Base-by-base conservation (phyloP, 176 grass and related monocot genomes). In the Triticum monococcum region DNA sequence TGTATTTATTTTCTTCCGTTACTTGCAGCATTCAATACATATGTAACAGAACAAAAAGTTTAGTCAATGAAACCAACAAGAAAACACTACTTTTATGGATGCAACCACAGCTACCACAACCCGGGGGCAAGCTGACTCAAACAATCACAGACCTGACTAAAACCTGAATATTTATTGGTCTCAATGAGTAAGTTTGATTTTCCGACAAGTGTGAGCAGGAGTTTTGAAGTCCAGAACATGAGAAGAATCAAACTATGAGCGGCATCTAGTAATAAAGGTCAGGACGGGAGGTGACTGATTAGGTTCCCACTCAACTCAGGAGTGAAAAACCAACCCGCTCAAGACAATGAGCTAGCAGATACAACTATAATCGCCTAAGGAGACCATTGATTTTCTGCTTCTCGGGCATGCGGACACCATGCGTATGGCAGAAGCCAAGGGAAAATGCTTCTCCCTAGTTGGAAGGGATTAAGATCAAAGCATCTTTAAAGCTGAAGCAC, bases 51-150 rank as follows among this genome's bases (percentile, higher is more conserved):
- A 81, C 31, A 86, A 3, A 80, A 77, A 46, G 20, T 26, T 52
- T 77, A n/a, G 33, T 23, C 69, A 24, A 83, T 6, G 20, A 18
- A 84, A 83, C 48, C 28, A 88, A 88, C 50, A 64, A 28, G 25
- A 83, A 33, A 28, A 17, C 22, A 40, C 41, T 63, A 64, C 12
- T 26, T 78, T 65, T 48, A 31, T 26, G 7, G 43, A 85, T 38
- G 22, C 5, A 14, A 85, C 32, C 18, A 59, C 52, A 57, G 2
- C 3, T 23, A 8, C 72, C 57, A 83, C 40, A 79, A 83, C 17
- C 13, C 12, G 17, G 79, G 20, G 68, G 4, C 66, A 60, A 73
- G 11, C 5, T 28, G 3, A 52, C 24, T 63, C 59, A 46, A 79
- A 37, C 9, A 91, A 84, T 80, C 33, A 84, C 14, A 79, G 16